Conservation (phyloP, 371 early-diverging fungal species). For the Actinomucor elegans region DNA sequence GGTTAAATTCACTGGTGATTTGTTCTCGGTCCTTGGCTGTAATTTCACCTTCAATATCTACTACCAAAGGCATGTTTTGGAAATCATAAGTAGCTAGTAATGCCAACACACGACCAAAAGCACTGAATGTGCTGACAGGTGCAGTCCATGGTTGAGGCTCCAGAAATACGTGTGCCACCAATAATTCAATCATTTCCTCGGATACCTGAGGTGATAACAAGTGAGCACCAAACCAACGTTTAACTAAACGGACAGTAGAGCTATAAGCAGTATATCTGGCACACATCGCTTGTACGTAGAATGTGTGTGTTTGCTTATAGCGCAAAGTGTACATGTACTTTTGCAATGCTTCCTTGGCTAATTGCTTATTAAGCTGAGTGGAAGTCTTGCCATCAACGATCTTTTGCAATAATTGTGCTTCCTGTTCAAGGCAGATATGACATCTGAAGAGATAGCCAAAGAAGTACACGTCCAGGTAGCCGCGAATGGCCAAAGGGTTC, state of each 20-base stretch:
- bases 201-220: slow-evolving; percentile 57
- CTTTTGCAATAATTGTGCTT: slow-evolving; percentile 60
- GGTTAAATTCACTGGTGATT: slow-evolving; percentile 44
- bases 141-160: slow-evolving; percentile 64
- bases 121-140: slow-evolving; percentile 62
- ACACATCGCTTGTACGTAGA: slow-evolving; percentile 69
- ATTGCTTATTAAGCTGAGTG: slow-evolving; percentile 37
- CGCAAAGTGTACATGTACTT: slow-evolving; percentile 52
- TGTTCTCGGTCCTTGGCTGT: slow-evolving; percentile 45
- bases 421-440: slow-evolving; percentile 71
- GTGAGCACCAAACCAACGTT: slow-evolving; percentile 88
- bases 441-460: slow-evolving; percentile 77
- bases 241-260: slow-evolving; percentile 74
- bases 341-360: slow-evolving; percentile 50
- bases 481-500: slow-evolving; percentile 49
- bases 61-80: slow-evolving; percentile 71
- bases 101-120: slow-evolving; percentile 74
- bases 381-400: slow-evolving; percentile 51
- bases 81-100: slow-evolving; percentile 76
- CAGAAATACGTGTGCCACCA: slow-evolving; percentile 64
- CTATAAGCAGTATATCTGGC: slow-evolving; percentile 68
- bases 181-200: slow-evolving; percentile 63
- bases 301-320: slow-evolving; percentile 64
- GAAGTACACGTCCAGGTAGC: slow-evolving; percentile 70
- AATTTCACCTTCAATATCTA: slow-evolving; percentile 72